phyloP scores from a whole-genome alignment of 257 asterid genomes.

The Rubia yunnanensis region DNA sequence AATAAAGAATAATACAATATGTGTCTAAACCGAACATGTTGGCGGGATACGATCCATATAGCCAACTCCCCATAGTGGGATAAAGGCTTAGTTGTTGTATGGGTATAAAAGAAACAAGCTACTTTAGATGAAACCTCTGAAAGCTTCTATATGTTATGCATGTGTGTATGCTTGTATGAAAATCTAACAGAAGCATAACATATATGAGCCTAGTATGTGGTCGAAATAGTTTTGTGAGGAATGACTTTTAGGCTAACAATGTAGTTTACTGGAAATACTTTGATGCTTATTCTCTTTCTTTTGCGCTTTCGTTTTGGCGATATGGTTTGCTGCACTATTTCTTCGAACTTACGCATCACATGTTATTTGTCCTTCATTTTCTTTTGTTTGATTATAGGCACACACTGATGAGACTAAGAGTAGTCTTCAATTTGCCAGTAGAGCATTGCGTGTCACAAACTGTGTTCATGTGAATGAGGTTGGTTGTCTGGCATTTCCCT shows the following conservation, averaged over 20 bases:
- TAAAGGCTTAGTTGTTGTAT: too few relatives aligned
- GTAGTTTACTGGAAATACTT: not conserved
- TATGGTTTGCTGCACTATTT: not conserved
- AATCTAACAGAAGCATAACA: not conserved
- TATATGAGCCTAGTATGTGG: not conserved
- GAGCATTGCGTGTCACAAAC: conserved; percentile 93
- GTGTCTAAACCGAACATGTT: too few relatives aligned
- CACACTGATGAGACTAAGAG: conserved; percentile 99
- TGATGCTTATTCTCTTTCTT: not conserved
- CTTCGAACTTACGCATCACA: not conserved
- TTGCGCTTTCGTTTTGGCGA: not conserved
- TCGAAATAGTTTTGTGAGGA: not conserved
- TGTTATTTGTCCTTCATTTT: not conserved
- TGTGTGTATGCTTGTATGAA: not conserved
- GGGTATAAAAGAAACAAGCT: too few relatives aligned
- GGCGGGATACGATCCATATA: too few relatives aligned
- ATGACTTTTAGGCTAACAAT: not conserved
- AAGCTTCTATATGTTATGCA: not conserved
- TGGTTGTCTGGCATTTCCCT: conserved; percentile 13
- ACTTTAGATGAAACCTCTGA: not conserved
- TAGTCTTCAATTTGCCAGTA: conserved; percentile 96
- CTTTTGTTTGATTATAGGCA: conserved; percentile 37
- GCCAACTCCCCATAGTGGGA: too few relatives aligned
- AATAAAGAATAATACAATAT: too few relatives aligned
- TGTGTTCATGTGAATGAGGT: conserved; percentile 99